Percentiles rank a stretch among this genome's conserved stretches.
These are phyloP conservation scores for Botrytis tulipae DNA, from an alignment of 2,329 filamentous ascomycete genomes.

Conservation along the genomic window DNA sequence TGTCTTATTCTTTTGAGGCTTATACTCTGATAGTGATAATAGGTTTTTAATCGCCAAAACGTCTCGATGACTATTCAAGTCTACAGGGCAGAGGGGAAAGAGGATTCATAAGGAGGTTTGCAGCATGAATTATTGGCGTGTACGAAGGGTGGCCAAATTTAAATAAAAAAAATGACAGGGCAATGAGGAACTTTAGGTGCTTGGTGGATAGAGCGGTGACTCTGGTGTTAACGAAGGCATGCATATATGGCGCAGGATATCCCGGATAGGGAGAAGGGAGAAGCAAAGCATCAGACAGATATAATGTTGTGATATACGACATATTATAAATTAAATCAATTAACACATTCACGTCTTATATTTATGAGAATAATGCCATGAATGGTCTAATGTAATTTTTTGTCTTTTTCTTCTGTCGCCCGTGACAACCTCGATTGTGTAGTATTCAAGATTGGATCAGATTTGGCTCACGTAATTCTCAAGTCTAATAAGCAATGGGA, in stretches of 20 bases:
- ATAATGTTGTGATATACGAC: not conserved
- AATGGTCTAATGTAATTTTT: too few relatives aligned
- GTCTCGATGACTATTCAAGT: not conserved
- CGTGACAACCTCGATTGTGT: not conserved
- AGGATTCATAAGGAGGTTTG: not conserved
- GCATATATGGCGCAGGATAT: not conserved
- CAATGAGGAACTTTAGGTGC: not conserved
- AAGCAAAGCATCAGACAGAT: not conserved
- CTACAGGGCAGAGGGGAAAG: too few relatives aligned
- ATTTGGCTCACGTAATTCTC: not conserved
- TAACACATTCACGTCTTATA: not conserved
- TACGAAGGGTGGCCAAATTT: not conserved
- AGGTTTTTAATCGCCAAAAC: not conserved
- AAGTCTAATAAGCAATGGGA: not conserved
- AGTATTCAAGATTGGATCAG: not conserved
- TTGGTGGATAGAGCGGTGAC: not conserved
- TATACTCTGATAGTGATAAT: slow-evolving; percentile 9
- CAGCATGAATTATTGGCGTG: not conserved
- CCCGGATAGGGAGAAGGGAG: not conserved
- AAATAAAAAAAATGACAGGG: not conserved
- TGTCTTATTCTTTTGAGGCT: slow-evolving; percentile 12
- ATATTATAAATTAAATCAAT: not conserved
- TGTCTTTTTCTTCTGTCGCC: not conserved
- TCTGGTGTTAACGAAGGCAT: not conserved
- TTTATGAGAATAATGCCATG: not conserved